Evolutionary conservation across 345 rosid species (phyloP), one percentile per base, ranked within the genome.

Genomic region (Hirschfeldia incana): DNA sequence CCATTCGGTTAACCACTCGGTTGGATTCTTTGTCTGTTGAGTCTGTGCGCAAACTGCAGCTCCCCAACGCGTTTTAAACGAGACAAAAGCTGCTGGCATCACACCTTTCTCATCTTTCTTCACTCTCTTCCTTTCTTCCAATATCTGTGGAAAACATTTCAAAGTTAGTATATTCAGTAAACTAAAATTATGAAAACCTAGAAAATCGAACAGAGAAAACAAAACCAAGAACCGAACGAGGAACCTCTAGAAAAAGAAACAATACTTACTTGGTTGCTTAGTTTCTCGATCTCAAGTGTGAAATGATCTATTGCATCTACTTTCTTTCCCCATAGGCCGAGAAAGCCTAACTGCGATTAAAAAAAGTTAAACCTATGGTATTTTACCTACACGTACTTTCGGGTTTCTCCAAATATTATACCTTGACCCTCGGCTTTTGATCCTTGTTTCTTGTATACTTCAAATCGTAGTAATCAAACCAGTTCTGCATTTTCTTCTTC

Each of bases 41-140:
- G 98, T 93, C 83, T 93, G 99, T 73, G 97, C 99, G 77, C 99
- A 91, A 53, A 95, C 98, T 70, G 98, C 98, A 8, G 99, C 94
- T 77, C 90, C 98, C 99, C 99, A 95, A 73, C 97, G 89, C 55
- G 91, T 88, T 83, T 85, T 93, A 81, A 95, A 95, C 17, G 97
- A 95, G 74, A 95, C 99, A 84, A 95, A 95, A 34, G 99, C 94
- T 11, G 96, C 97, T 13, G 98, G 98, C 96, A 93, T 87, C 69
- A 91, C 80, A 0, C 85, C 73, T 65, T 87, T 83, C 4, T 96
- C 92, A 85, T 93, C 97, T 42, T 83, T 89, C 49, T 65, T 77
- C 34, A 93, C 94, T 65, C 78, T 86, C 70, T 83, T 83, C 82
- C 91, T 83, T 81, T 91, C 99, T 59, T 75, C 89, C 46, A 51